A percentile compares a stretch with the other conserved stretches of the same genome.
Conservation (phyloP, 2,329 filamentous ascomycete genomes). For the Penicillium italicum region DNA sequence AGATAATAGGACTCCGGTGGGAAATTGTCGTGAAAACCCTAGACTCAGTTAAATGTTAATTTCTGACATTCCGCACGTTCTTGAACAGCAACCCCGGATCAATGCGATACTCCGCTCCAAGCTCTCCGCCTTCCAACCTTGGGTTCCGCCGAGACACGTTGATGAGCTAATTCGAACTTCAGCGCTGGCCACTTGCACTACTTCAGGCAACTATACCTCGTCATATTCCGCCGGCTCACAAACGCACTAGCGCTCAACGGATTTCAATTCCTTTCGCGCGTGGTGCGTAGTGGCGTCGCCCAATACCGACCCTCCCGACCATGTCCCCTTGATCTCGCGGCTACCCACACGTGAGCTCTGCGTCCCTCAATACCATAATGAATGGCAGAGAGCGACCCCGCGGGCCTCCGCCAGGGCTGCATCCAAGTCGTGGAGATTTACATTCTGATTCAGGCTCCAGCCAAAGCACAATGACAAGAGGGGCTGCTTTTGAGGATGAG, state of each 20-base stretch:
- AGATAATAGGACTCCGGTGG: not conserved
- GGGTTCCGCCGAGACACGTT: conserved; percentile 18
- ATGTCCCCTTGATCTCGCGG: conserved; percentile 33
- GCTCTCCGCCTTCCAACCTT: conserved; percentile 27
- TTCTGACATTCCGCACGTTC: not conserved
- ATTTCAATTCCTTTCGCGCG: conserved; percentile 7
- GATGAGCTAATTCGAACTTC: conserved; percentile 9
- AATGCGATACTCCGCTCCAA: conserved; percentile 24
- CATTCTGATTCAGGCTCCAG: conserved; percentile 33
- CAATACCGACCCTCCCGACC: conserved; percentile 22
- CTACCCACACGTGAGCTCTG: conserved; percentile 26
- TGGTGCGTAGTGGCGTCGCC: conserved; percentile 14
- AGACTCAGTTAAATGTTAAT: not conserved
- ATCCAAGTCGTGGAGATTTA: conserved; percentile 32
- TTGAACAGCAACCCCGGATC: conserved; percentile 10
- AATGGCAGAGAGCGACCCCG: conserved; percentile 37
- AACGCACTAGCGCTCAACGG: not conserved
- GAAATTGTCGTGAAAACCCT: not conserved
- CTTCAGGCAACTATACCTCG: conserved; percentile 1
- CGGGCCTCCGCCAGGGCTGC: conserved; percentile 29
- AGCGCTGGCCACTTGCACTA: conserved; percentile 15
- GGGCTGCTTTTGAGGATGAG: conserved; percentile 94
- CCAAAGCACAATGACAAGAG: conserved; percentile 45
- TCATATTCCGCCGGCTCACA: not conserved
- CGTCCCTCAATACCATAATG: conserved; percentile 29